Base-by-base conservation (phyloP, 495 filamentous ascomycete genomes). In the Filosporella fistucella region DNA sequence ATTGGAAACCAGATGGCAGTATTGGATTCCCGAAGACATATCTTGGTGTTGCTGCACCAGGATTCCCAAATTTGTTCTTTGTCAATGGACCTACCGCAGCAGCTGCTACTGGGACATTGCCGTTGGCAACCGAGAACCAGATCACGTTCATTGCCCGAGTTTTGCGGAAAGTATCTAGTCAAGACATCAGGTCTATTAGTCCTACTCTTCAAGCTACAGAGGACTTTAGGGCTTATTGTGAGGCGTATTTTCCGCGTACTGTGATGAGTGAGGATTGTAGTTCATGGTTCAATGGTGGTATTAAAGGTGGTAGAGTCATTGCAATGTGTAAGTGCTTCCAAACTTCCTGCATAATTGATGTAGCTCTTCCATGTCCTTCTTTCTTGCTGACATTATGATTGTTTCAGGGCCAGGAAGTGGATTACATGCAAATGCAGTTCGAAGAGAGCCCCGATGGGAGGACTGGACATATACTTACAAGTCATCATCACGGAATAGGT, bases 1-100 rank as follows among this genome's bases (percentile, higher is more conserved):
- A 69, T 25, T 80, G 72, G 64, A 34, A 32, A 12, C 75, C 73
- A 0, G 79, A 75, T 51, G n/a, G n/a, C n/a, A n/a, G n/a, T n/a
- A n/a, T n/a, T n/a, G n/a, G n/a, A n/a, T n/a, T n/a, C n/a, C 81
- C 82, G 0, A 76, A 79, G 55, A 74, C 78, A 4, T 88, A 86
- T 54, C 65, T 86, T 0, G 78, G 77, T 0, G 52, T 80, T 13
- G 74, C 71, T 1, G 74, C 75, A 0, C 82, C 82, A 0, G 71
- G 70, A 0, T 82, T 82, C 52, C 82, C 83, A 1, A 88, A 86
- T 52, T 65, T 82, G 13, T 66, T 80, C 45, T 81, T 68, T 50
- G 58, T 80, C 25, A 65, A 68, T 26, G 80, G 80, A 7, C 80
- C 79, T 0, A 71, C 80, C 46, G 68, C 64, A 17, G 63, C 67